A percentile compares a stretch with the other conserved stretches of the same genome.
Conservation (phyloP, 2,329 filamentous ascomycete genomes). For the Penicillium crustosum region DNA sequence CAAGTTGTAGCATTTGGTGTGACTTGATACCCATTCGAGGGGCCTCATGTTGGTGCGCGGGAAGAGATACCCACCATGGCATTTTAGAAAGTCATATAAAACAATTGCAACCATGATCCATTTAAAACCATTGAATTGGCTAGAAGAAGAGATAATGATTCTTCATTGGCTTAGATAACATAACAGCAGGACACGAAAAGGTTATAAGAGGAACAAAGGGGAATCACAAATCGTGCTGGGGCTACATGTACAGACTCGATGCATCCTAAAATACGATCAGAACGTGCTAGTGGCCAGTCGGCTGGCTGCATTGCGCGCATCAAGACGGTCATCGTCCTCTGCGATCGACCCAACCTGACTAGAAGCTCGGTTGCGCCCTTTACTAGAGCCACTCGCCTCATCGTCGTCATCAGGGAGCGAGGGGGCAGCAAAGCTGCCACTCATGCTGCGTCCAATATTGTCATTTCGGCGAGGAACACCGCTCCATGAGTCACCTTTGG, state of each 20-base stretch:
- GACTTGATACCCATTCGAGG: background rate
- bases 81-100: background rate
- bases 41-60: background rate
- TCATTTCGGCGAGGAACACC: constrained; percentile 83
- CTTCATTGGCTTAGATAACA: constrained; percentile 20
- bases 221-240: constrained; percentile 35
- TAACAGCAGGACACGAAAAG: constrained; percentile 24
- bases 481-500: constrained; percentile 98
- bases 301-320: constrained; percentile 93
- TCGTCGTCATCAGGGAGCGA: constrained; percentile 62
- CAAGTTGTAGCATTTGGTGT: background rate
- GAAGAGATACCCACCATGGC: background rate
- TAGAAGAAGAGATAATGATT: background rate
- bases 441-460: constrained; percentile 73
- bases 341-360: constrained; percentile 47
- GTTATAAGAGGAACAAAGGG: constrained; percentile 26
- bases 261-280: constrained; percentile 45
- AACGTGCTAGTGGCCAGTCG: constrained; percentile 93
- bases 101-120: background rate
- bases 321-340: constrained; percentile 81
- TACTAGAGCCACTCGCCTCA: constrained; percentile 46
- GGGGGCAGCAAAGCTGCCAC: constrained; percentile 67
- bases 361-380: constrained; percentile 49
- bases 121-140: background rate
- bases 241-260: constrained; percentile 36